Percentiles rank a stretch among this genome's conserved stretches.
Evolutionary conservation across 78 protist species (phyloP).

Genomic region (Monocercomonoides exilis): DNA sequence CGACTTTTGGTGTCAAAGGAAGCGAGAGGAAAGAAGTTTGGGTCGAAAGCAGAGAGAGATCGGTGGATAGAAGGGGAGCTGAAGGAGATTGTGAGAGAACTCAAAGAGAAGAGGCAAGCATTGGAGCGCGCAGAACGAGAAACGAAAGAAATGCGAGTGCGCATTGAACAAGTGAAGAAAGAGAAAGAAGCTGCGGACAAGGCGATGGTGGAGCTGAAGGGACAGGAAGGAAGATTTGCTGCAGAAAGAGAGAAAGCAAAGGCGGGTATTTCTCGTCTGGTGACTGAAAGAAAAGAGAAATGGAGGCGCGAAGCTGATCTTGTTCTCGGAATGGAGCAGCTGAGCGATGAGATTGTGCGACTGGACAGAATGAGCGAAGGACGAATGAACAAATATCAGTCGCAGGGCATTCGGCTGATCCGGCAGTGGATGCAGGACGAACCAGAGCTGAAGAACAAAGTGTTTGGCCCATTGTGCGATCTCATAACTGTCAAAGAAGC

Average conservation of each 20-base stretch:
- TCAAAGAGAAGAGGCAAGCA: background rate
- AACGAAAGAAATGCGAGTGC: background rate
- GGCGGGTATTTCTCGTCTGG: too few relatives aligned
- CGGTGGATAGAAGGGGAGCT: slow-evolving; percentile 30
- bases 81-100: background rate
- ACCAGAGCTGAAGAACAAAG: too few relatives aligned
- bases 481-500: background rate
- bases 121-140: slow-evolving; percentile 9
- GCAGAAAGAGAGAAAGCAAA: background rate
- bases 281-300: background rate
- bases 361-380: background rate
- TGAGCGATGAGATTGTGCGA: background rate
- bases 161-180: background rate
- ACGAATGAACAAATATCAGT: background rate
- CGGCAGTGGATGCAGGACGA: background rate
- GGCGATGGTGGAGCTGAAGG: background rate
- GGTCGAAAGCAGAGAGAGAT: slow-evolving; percentile 54
- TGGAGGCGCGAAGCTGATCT: background rate
- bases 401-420: background rate
- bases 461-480: background rate
- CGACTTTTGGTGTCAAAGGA: slow-evolving; percentile 44
- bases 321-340: background rate
- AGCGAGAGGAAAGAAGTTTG: slow-evolving; percentile 55
- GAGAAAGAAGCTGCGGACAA: too few relatives aligned
- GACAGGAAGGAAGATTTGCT: background rate